Evolutionary conservation across 257 asterid species (phyloP), one percentile per base, ranked within the genome.

Genomic region (Primulina eburnea): DNA sequence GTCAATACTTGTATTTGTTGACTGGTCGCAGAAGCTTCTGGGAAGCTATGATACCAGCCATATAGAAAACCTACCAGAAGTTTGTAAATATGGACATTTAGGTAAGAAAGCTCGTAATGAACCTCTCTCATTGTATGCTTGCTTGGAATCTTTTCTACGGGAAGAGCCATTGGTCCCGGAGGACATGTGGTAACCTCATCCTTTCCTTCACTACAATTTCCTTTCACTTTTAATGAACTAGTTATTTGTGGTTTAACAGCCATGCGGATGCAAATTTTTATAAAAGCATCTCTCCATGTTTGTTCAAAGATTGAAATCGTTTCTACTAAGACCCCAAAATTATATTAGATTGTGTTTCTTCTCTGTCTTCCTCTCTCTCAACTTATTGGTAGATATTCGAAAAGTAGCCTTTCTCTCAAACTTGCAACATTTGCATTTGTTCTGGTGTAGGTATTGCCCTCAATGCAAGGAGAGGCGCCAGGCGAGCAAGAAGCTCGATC

Each of bases 111-210:
- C 97, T 80, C 99, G 99, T 65, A 82, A 77, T 64, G 99, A 94
- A 75, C 99, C 99, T 75, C 95, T 91, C 69, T 91, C 99, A 5
- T 71, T 94, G 78, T 94, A 94, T 79, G 88, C 97, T 82, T 94
- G 99, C 90, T 78, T 94, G 85, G 99, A 94, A 83, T 93, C 97
- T 69, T 94, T 94, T 84, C 82, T 90, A 38, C 96, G 97, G 21
- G 99, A 94, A 82, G 99, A 94, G 84, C 99, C 99, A 5, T 81
- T 94, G 80, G 99, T 94, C 73, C 99, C 99, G 33, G 99, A 94
- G 80, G 99, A 94, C 78, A 94, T 94, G 99, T 94, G 99, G 99
- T 94, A 74, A 70, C 85, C 77, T 73, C 53, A 55, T 43, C 75
- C 61, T 73, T 14, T 56, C 64, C 29, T 69, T 7, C 43, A 65